Evolutionary conservation across 1,284 basidiomycete species (phyloP), one percentile per base, ranked within the genome.

Genomic region (Paramarasmius palmivorus): DNA sequence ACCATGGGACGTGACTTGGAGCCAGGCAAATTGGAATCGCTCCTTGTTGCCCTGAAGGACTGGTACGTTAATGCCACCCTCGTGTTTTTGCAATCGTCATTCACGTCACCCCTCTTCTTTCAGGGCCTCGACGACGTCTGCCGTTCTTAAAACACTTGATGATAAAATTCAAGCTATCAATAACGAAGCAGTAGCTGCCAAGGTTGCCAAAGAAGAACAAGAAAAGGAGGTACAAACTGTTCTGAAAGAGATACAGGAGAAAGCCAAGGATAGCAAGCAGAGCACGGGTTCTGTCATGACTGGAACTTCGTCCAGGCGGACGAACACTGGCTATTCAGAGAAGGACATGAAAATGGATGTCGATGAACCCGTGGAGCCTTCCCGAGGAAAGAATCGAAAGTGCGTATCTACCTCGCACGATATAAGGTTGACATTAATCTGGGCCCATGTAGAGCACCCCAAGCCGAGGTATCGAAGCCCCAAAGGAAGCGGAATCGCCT

Each of bases 1-100:
- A 92, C 90, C 0, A 86, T 94, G 73, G 95, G 95, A 0, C 75
- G 96, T 44, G 95, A 98, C 70, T 73, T 98, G 15, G 79, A 84
- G 53, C 82, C 84, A 0, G 83, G 82, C 1, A 83, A 84, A 59
- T 65, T 93, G 14, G 81, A 83, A 47, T 68, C 70, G 9, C 65
- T 94, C 1, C 72, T 91, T 37, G 68, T 70, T 1, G 81, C 86
- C 0, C 73, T 95, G 38, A 74, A 83, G 59, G 81, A 83, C 55
- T 95, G 93, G 92, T 92, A 47, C 59, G 85, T 71, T 15, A 26
- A 25, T 61, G 38, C 12, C 29, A 29, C 25, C 15, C 10, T 37
- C 12, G 22, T 20, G 17, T 39, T 14, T 40, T 14, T 15, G 9
- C 37, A 7, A n/a, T 48, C n/a, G 7, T 29, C 23, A 1, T 29